These are phyloP conservation scores for Kodamaea derodonti DNA, from an alignment of 1,139 yeast genomes.

Conservation along the genomic window DNA sequence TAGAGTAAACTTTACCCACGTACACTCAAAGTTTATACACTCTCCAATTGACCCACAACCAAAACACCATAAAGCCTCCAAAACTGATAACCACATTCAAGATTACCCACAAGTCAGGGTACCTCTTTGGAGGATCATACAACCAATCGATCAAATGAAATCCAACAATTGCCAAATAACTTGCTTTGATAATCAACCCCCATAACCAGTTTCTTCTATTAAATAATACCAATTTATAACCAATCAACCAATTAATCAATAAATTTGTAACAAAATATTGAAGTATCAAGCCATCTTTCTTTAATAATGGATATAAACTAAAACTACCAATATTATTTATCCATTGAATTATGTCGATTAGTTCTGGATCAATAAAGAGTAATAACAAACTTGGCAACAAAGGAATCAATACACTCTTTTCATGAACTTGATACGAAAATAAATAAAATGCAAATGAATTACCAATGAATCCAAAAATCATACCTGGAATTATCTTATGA, in stretches of 20 bases:
- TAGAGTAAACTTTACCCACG: no score
- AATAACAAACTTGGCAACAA: constrained; percentile 77
- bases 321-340: constrained; percentile 79
- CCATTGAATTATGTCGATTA: constrained; percentile 78
- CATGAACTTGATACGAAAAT: constrained; percentile 95
- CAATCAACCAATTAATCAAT: constrained; percentile 82
- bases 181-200: constrained; percentile 51
- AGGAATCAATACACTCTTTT: constrained; percentile 81
- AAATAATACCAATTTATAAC: constrained; percentile 35
- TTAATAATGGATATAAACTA: constrained; percentile 83
- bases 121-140: constrained; percentile 50
- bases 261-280: constrained; percentile 65
- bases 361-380: constrained; percentile 51
- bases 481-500: constrained; percentile 16
- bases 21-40: constrained; percentile 10
- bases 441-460: constrained; percentile 86
- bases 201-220: constrained; percentile 42
- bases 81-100: constrained; percentile 71
- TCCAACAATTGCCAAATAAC: constrained; percentile 53
- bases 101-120: constrained; percentile 86
- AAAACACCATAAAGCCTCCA: constrained; percentile 69
- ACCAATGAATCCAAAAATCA: constrained; percentile 70
- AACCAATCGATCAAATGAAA: constrained; percentile 55
- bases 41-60: constrained; percentile 57
- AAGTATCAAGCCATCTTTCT: constrained; percentile 65